Evolutionary conservation across 164 flowering plant genomes (phyloP), one percentile per base, ranked within the genome.

Genomic region (Umbilicus rupestris): DNA sequence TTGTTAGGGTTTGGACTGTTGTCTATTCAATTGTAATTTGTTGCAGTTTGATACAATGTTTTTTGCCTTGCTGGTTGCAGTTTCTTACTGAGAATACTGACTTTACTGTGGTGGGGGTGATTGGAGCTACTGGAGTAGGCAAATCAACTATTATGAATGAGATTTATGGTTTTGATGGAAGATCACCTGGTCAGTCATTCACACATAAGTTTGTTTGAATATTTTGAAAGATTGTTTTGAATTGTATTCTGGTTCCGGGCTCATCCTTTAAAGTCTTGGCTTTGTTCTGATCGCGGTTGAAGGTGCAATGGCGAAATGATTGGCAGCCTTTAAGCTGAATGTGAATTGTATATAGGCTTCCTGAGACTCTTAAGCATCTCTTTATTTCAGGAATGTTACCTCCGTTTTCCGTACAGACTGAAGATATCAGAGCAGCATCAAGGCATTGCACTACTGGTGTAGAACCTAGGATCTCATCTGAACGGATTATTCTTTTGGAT

Each of bases 31-130:
- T 50, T 26, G 20, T 5, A 26, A 46, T 16, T 52, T 52, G n/a
- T n/a, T n/a, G n/a, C 15, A 22, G 17, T 55, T n/a, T n/a, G n/a
- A n/a, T n/a, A n/a, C n/a, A 1, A 26, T 2, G 2, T 26, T 55
- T 30, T 1, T 55, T 11, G 28, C 3, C 28, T 55, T 28, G 7
- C 12, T 7, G 3, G 19, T 46, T 69, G 75, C 83, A 93, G 98
- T 90, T 88, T 71, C 57, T 90, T 78, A 87, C 92, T 10, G 98
- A 93, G 44, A 93, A 93, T 71, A 86, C 89, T 29, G 98, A 90
- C 45, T 93, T 93, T 64, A 87, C 81, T 7, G 98, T 93, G 69
- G 82, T 93, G 45, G 97, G 98, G 4, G 82, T 90, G 52, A 90
- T 93, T 64, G 98, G 97, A 28, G 87, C 92, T 10, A 81, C 89